Conservation (phyloP, 768 basidiomycete genomes). For the Vishniacozyma victoriae region DNA sequence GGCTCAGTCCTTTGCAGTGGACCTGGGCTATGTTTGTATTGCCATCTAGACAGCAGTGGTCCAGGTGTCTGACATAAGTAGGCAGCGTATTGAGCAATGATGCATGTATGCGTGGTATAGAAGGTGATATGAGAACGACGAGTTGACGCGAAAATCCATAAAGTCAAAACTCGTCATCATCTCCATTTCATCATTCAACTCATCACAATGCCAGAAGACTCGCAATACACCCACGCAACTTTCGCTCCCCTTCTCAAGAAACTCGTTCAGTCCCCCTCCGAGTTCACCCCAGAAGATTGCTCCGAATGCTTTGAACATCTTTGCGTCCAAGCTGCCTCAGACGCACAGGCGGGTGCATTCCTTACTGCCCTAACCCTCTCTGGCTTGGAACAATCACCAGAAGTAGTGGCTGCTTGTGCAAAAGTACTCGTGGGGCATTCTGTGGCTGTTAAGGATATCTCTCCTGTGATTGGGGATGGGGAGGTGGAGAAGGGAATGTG, state of each 20-base stretch:
- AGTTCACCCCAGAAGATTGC: constrained; percentile 58
- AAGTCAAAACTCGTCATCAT: no score
- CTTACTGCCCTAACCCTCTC: constrained; percentile 77
- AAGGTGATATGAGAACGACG: no score
- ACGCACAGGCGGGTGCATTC: constrained; percentile 68
- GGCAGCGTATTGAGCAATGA: no score
- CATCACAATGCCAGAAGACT: not conserved
- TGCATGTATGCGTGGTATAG: no score
- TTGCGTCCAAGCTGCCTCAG: constrained; percentile 36
- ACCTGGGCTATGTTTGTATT: no score
- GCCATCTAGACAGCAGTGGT: no score
- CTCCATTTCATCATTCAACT: not conserved
- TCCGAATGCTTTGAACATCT: constrained; percentile 63
- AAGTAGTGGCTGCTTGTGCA: constrained; percentile 73
- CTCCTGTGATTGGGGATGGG: not conserved
- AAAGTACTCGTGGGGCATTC: constrained; percentile 65
- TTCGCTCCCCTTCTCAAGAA: constrained; percentile 73
- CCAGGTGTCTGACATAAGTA: no score
- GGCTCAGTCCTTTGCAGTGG: no score
- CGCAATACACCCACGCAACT: constrained; percentile 60
- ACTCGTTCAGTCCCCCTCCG: constrained; percentile 51
- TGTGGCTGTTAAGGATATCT: constrained; percentile 51
- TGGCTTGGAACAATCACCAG: constrained; percentile 67
- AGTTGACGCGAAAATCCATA: no score
- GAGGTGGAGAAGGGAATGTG: constrained; percentile 26